A percentile compares a stretch with the other conserved stretches of the same genome.
phyloP scores from a whole-genome alignment of 108 stramenopile species.

The Nannochloropsis salina region DNA sequence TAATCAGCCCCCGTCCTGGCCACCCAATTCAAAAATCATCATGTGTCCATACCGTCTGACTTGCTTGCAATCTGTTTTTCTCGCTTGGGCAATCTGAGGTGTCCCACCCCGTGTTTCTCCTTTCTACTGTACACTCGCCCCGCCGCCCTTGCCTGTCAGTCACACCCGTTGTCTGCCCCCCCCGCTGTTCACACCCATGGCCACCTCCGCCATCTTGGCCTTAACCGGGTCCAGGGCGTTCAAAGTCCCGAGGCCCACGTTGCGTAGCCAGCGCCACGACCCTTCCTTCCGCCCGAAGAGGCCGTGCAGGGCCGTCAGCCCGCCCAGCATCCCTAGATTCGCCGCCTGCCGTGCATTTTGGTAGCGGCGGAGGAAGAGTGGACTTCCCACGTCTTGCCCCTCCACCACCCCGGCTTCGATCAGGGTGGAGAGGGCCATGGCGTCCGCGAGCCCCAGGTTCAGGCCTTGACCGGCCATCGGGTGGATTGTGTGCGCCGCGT shows the following conservation, averaged over 20 bases:
- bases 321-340: slow-evolving; percentile 41
- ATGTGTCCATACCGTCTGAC: no score
- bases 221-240: slow-evolving; percentile 36
- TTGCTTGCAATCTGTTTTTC: no score
- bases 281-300: slow-evolving; percentile 31
- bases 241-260: slow-evolving; percentile 31
- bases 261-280: slow-evolving; percentile 24
- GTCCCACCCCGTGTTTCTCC: no score
- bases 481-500: slow-evolving; percentile 93
- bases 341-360: slow-evolving; percentile 38
- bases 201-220: slow-evolving; percentile 27
- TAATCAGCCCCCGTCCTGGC: no score
- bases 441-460: slow-evolving; percentile 87
- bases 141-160: no score
- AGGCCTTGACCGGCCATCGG: slow-evolving; percentile 96
- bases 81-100: no score
- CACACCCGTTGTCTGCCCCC: no score
- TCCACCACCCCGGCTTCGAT: slow-evolving; percentile 22
- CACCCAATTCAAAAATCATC: no score
- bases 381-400: slow-evolving; percentile 42
- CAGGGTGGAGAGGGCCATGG: slow-evolving; percentile 51
- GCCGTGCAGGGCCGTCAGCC: slow-evolving; percentile 31
- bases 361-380: slow-evolving; percentile 30
- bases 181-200: slow-evolving; percentile 26
- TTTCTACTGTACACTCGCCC: no score